These are phyloP conservation scores for Linum trigynum DNA, from an alignment of 345 rosid genomes.

Conservation along the genomic window DNA sequence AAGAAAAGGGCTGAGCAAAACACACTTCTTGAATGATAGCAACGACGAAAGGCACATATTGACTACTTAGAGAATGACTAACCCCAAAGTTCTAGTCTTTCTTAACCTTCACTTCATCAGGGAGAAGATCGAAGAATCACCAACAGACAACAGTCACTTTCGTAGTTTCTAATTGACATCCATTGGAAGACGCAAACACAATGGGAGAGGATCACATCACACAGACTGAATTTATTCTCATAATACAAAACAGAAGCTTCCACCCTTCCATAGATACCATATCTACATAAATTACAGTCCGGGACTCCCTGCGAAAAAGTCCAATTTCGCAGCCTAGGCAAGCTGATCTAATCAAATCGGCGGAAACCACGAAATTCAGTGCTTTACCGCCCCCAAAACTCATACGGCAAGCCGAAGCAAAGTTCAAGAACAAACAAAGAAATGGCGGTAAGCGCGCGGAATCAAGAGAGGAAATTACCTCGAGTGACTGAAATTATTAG, in stretches of 20 bases:
- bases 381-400: background rate
- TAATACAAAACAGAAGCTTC: background rate
- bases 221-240: background rate
- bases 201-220: background rate
- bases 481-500: constrained; percentile 49
- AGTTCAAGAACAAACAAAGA: background rate
- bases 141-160: background rate
- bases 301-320: background rate
- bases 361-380: too few species aligned
- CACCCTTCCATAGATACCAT: background rate
- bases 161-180: background rate
- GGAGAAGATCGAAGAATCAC: background rate
- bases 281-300: background rate
- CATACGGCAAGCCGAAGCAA: background rate
- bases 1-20: background rate
- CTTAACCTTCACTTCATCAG: background rate
- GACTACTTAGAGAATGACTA: background rate
- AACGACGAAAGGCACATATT: background rate
- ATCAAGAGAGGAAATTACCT: constrained; percentile 33
- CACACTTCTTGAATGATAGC: background rate
- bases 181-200: background rate
- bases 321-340: background rate
- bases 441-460: background rate
- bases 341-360: constrained; percentile 1
- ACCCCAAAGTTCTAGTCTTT: background rate